phyloP scores from a whole-genome alignment of 2,329 filamentous ascomycete genomes.

The Verticillium dahliae region DNA sequence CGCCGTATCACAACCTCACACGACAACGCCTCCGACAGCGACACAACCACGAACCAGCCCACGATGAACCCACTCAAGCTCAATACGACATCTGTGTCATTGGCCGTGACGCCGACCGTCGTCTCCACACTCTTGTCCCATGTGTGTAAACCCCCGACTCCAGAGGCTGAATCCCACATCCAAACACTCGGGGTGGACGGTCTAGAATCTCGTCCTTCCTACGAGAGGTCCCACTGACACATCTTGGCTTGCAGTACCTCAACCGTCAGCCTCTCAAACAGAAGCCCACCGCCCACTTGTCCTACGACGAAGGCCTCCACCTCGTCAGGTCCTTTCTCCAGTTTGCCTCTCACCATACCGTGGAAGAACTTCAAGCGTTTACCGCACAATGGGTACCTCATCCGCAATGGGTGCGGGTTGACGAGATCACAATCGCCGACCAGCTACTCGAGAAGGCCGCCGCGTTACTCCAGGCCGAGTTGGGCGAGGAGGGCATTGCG shows the following conservation, averaged over 20 bases:
- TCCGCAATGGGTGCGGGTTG: slow-evolving; percentile 79
- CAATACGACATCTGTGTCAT: slow-evolving; percentile 73
- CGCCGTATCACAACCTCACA: background rate
- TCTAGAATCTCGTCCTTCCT: background rate
- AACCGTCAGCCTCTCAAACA: slow-evolving; percentile 68
- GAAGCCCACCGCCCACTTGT: slow-evolving; percentile 83
- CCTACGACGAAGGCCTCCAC: slow-evolving; percentile 87
- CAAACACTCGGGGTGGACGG: background rate
- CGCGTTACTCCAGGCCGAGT: slow-evolving; percentile 58
- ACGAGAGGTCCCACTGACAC: background rate
- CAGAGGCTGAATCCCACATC: background rate
- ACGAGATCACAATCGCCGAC: slow-evolving; percentile 59
- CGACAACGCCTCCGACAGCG: background rate
- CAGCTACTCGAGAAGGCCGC: slow-evolving; percentile 62
- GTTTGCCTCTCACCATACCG: slow-evolving; percentile 80
- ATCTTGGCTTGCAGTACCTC: slow-evolving; percentile 55
- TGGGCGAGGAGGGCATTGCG: slow-evolving; percentile 70
- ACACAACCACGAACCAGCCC: background rate
- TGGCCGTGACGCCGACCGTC: slow-evolving; percentile 82
- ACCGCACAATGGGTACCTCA: slow-evolving; percentile 87
- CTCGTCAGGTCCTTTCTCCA: slow-evolving; percentile 80
- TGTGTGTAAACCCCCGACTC: slow-evolving; percentile 40
- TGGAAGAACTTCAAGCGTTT: slow-evolving; percentile 90
- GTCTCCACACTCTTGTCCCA: slow-evolving; percentile 82
- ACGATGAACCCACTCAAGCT: slow-evolving; percentile 46